Conservation (phyloP, 495 filamentous ascomycete species). For the Talaromyces adpressus region DNA sequence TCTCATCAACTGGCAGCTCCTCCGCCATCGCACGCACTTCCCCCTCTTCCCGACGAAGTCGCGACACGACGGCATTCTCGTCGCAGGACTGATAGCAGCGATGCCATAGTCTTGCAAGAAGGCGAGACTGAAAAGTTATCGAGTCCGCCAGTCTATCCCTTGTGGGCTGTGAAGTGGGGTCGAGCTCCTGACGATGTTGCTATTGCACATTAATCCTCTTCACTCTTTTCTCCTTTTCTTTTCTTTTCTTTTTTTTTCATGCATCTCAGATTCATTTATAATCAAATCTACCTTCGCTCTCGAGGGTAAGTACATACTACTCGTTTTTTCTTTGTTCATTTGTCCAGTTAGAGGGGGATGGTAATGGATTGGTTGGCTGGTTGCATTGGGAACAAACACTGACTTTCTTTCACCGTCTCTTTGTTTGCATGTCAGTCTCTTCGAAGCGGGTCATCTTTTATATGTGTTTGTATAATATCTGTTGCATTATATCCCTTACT, state of each 20-base stretch:
- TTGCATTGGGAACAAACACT: not conserved
- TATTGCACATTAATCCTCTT: conserved; percentile 27
- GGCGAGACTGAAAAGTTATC: conserved; percentile 17
- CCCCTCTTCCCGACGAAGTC: conserved; percentile 29
- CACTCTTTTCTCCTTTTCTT: conserved; percentile 10
- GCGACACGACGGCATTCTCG: conserved; percentile 27
- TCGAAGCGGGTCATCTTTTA: not conserved
- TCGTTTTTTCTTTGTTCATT: not conserved
- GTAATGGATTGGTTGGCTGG: not conserved
- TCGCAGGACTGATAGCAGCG: conserved; percentile 40
- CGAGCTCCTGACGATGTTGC: conserved; percentile 26
- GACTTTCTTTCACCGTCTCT: not conserved
- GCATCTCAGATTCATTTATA: conserved; percentile 5
- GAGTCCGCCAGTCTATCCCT: conserved; percentile 24
- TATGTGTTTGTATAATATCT: not conserved
- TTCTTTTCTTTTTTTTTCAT: too few species aligned
- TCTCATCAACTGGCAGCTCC: conserved; percentile 35
- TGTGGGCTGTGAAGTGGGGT: conserved; percentile 38
- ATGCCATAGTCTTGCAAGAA: conserved; percentile 28
- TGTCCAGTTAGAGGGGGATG: not conserved
- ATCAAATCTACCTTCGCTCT: not conserved
- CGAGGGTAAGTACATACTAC: not conserved
- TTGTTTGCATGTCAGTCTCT: not conserved
- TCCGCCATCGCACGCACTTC: conserved; percentile 30
- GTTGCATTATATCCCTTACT: conserved; percentile 3